These are phyloP conservation scores for Pestalotiopsis sp. DNA, from an alignment of 2,329 filamentous ascomycete genomes.

Conservation along the genomic window DNA sequence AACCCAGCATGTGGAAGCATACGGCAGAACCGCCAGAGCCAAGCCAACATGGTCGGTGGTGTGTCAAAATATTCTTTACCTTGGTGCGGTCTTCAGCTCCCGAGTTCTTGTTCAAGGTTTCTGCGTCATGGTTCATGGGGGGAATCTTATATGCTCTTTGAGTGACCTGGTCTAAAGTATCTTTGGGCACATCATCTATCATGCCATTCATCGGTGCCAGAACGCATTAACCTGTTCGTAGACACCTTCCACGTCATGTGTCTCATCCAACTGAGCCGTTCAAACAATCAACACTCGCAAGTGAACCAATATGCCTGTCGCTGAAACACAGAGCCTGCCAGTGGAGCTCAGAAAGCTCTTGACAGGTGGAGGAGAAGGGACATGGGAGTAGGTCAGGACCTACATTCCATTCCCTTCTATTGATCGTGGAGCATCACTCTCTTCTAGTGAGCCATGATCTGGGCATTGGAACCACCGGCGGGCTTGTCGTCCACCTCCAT, in stretches of 20 bases:
- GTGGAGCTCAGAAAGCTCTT: not conserved
- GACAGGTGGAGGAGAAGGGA: not conserved
- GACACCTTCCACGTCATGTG: not conserved
- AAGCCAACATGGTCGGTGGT: too few relatives aligned
- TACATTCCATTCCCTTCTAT: not conserved
- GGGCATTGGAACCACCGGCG: conserved; percentile 21
- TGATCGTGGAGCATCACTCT: not conserved
- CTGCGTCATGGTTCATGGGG: not conserved
- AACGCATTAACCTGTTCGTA: not conserved
- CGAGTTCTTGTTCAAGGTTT: not conserved
- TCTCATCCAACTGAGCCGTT: not conserved
- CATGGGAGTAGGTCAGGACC: too few relatives aligned
- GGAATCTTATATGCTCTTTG: conserved; percentile 7
- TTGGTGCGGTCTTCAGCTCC: not conserved
- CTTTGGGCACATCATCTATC: conserved; percentile 5
- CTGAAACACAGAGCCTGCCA: not conserved
- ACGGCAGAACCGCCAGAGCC: too few relatives aligned
- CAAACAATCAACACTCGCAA: not conserved
- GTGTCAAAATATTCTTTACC: too few relatives aligned
- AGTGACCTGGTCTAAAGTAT: not conserved
- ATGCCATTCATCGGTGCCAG: conserved; percentile 4
- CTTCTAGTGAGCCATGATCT: conserved; percentile 28
- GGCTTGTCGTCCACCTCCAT: conserved; percentile 44
- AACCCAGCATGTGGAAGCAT: too few relatives aligned
- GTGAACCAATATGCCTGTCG: not conserved